Evolutionary conservation across 371 early-diverging fungal genomes (phyloP).

Genomic region (Mucor ambiguus): DNA sequence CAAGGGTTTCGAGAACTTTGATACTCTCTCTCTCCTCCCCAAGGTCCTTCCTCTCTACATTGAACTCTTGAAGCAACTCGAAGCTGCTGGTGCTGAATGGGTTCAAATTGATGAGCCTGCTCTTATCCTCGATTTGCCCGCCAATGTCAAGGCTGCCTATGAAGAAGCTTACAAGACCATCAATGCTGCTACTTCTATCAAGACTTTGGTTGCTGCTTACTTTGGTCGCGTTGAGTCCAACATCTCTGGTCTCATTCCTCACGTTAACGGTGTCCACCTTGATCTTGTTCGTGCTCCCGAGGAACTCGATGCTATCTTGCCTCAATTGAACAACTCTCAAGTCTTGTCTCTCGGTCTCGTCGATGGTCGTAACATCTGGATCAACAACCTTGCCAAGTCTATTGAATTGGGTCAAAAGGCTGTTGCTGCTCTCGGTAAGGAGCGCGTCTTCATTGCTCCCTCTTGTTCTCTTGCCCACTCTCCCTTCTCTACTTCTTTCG

Average conservation of each 20-base stretch:
- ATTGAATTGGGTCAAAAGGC: slow-evolving; percentile 71
- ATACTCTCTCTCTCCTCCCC: slow-evolving; percentile 74
- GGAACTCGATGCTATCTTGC: slow-evolving; percentile 75
- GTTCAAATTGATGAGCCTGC: slow-evolving; percentile 94
- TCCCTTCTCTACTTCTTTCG: slow-evolving; percentile 86
- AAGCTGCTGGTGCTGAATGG: slow-evolving; percentile 88
- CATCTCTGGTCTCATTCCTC: slow-evolving; percentile 64
- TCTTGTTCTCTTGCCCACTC: slow-evolving; percentile 93
- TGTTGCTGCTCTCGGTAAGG: slow-evolving; percentile 64
- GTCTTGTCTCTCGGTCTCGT: slow-evolving; percentile 87
- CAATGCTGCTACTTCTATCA: slow-evolving; percentile 59
- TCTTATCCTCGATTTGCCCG: slow-evolving; percentile 76
- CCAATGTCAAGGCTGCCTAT: slow-evolving; percentile 49
- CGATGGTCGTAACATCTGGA: slow-evolving; percentile 98
- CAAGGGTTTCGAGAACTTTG: slow-evolving; percentile 65
- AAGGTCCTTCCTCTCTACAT: slow-evolving; percentile 80
- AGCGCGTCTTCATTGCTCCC: slow-evolving; percentile 82
- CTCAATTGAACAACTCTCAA: slow-evolving; percentile 55
- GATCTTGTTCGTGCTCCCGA: slow-evolving; percentile 89
- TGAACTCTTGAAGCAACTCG: slow-evolving; percentile 75
- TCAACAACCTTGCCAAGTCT: slow-evolving; percentile 80
- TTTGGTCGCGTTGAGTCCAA: slow-evolving; percentile 88
- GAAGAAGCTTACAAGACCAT: slow-evolving; percentile 71
- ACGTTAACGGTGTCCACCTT: slow-evolving; percentile 85
- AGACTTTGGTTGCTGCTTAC: slow-evolving; percentile 89